Percentiles rank a stretch among this genome's conserved stretches.
Conservation (phyloP, 306 rosid genomes). For the cucumber (Cucumis sativus) region DNA sequence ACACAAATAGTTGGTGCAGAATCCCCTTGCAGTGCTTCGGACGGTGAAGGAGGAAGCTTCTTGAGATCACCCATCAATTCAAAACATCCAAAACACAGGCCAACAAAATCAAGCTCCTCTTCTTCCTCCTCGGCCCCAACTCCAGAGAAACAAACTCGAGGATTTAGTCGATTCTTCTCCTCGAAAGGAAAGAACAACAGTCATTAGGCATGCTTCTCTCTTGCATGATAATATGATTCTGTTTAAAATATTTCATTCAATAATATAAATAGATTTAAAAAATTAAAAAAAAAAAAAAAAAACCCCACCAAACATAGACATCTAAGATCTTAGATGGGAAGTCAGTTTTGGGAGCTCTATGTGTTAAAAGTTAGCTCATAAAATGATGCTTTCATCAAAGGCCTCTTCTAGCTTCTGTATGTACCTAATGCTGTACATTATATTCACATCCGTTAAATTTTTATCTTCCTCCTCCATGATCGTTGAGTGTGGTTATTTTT, state of each 20-base stretch:
- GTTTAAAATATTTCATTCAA: constrained; percentile 8
- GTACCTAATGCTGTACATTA: constrained; percentile 50
- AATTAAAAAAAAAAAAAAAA: background rate
- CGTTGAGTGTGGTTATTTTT: background rate
- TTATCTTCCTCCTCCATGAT: constrained; percentile 14
- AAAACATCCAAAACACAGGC: constrained; percentile 43
- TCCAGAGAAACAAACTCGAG: constrained; percentile 77
- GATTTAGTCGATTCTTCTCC: constrained; percentile 92
- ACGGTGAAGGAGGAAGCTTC: constrained; percentile 42
- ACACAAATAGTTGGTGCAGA: constrained; percentile 33
- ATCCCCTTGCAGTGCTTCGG: constrained; percentile 49
- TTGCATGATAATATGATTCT: constrained; percentile 14
- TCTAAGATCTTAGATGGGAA: constrained; percentile 16
- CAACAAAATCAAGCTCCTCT: constrained; percentile 69
- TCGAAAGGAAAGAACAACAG: constrained; percentile 50
- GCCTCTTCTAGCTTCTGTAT: background rate
- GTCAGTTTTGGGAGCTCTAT: constrained; percentile 27
- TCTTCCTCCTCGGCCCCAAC: constrained; percentile 60
- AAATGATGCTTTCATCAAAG: constrained; percentile 18
- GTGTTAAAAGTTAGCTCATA: constrained; percentile 48
- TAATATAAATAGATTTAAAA: constrained; percentile 18
- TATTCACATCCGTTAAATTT: constrained; percentile 39
- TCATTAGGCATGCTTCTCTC: constrained; percentile 39
- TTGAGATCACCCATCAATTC: constrained; percentile 41
- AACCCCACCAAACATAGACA: constrained; percentile 16